Evolutionary conservation across 108 stramenopile genomes (phyloP).

Genomic region (Schizochytrium sp.): DNA sequence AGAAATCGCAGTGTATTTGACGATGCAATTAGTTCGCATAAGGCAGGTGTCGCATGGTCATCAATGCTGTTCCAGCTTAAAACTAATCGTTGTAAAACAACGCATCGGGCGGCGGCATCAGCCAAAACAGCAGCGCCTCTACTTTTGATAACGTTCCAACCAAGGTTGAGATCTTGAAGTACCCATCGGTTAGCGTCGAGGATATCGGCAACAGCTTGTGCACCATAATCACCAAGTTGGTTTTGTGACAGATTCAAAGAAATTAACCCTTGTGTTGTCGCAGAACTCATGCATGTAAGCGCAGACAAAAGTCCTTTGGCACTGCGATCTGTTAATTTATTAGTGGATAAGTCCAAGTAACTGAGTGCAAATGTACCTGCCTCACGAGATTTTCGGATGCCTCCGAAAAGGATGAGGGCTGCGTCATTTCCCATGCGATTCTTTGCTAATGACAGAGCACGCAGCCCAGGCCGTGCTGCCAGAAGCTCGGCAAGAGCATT

Average conservation of each 20-base stretch:
- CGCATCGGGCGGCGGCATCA: neutral
- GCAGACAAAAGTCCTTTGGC: neutral
- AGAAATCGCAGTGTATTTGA: neutral
- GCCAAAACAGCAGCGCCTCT: neutral
- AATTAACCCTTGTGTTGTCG: neutral
- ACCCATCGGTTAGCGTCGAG: neutral
- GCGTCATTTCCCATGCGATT: constrained; percentile 14
- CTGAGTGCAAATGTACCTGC: neutral
- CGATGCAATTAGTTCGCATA: neutral
- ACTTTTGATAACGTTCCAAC: constrained; percentile 13
- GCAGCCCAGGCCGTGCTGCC: neutral
- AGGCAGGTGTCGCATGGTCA: neutral
- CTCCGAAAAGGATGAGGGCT: neutral
- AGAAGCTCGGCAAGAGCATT: neutral
- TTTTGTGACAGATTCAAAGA: neutral
- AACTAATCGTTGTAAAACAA: neutral
- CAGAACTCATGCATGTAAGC: neutral
- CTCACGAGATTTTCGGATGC: constrained; percentile 14
- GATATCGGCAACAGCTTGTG: neutral
- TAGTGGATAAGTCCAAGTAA: neutral
- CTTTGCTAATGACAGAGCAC: neutral
- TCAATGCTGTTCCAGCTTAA: constrained; percentile 29
- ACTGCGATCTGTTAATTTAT: neutral
- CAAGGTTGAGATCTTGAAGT: neutral
- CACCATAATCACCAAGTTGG: neutral